Evolutionary conservation across 2,329 filamentous ascomycete species (phyloP).

Genomic region (Ceratocystiopsis brevicomis): DNA sequence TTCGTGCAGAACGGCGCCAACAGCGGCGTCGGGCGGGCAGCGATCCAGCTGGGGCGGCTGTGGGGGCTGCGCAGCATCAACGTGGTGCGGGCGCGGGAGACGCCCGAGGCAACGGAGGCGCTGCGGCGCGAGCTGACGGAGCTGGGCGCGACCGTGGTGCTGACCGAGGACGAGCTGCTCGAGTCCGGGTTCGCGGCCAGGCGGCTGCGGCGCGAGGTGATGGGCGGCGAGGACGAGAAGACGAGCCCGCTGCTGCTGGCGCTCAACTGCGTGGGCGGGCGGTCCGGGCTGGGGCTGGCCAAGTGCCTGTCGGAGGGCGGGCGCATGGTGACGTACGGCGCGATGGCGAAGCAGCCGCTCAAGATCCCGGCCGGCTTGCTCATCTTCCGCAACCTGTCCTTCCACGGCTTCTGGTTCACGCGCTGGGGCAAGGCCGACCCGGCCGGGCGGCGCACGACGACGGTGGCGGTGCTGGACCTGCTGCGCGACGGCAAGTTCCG

Average conservation of each 20-base stretch:
- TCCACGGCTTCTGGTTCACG: slow-evolving; percentile 90
- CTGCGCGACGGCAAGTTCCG: slow-evolving; percentile 59
- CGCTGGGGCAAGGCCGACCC: slow-evolving; percentile 66
- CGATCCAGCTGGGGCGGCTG: slow-evolving; percentile 66
- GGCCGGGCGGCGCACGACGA: slow-evolving; percentile 54
- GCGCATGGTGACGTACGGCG: slow-evolving; percentile 82
- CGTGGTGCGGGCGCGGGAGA: slow-evolving; percentile 56
- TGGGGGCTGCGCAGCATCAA: slow-evolving; percentile 91
- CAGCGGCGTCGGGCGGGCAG: slow-evolving; percentile 74
- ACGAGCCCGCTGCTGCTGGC: slow-evolving; percentile 47
- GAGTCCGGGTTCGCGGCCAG: slow-evolving; percentile 39
- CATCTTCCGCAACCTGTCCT: slow-evolving; percentile 83
- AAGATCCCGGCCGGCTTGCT: slow-evolving; percentile 62
- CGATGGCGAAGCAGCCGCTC: slow-evolving; percentile 80
- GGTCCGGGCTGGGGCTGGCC: slow-evolving; percentile 60
- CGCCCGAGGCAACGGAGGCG: slow-evolving; percentile 41
- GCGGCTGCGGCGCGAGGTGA: slow-evolving; percentile 39
- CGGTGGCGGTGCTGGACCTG: slow-evolving; percentile 67
- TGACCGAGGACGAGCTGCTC: slow-evolving; percentile 36
- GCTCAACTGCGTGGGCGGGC: slow-evolving; percentile 87
- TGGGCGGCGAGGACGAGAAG: slow-evolving; percentile 46
- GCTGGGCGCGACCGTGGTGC: slow-evolving; percentile 37
- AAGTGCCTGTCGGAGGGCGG: slow-evolving; percentile 50
- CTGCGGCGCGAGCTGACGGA: slow-evolving; percentile 31
- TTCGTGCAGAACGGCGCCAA: slow-evolving; percentile 96